Conservation (phyloP, 2,329 filamentous ascomycete species). For the Aspergillus terreus region DNA sequence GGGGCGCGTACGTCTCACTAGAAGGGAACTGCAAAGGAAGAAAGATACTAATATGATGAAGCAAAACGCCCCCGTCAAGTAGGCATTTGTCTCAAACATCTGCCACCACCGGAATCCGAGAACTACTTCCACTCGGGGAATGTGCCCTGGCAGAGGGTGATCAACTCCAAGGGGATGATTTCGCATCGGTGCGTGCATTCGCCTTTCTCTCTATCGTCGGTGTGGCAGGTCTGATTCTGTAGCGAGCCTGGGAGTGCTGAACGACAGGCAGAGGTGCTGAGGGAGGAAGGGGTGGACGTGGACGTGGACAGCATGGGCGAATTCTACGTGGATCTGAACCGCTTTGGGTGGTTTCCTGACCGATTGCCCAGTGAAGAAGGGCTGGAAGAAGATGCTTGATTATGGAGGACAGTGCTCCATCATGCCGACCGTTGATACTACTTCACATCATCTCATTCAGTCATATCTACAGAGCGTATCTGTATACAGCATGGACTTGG, state of each 20-base stretch:
- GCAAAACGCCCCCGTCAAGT: constrained; percentile 77
- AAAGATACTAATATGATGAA: constrained; percentile 26
- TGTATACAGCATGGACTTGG: neutral
- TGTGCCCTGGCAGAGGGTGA: constrained; percentile 92
- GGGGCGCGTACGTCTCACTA: constrained; percentile 53
- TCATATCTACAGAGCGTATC: constrained; percentile 6
- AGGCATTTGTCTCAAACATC: constrained; percentile 82
- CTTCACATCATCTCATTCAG: neutral
- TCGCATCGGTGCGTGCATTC: constrained; percentile 65
- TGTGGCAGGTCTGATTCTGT: constrained; percentile 1
- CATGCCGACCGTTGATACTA: neutral
- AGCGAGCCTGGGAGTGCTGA: constrained; percentile 42
- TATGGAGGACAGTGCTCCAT: constrained; percentile 6
- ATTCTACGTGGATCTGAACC: constrained; percentile 39
- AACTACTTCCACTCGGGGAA: constrained; percentile 66
- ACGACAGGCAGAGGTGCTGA: constrained; percentile 40
- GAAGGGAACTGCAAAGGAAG: too few species aligned
- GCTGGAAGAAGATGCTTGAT: constrained; percentile 4
- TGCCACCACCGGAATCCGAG: constrained; percentile 52
- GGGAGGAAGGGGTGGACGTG: constrained; percentile 41
- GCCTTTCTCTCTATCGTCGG: neutral
- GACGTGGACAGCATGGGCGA: constrained; percentile 42
- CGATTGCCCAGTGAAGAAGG: constrained; percentile 46
- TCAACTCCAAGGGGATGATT: constrained; percentile 82
- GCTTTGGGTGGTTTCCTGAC: constrained; percentile 50